Conservation (phyloP, 1,139 yeast genomes). For the Pichia sp. region DNA sequence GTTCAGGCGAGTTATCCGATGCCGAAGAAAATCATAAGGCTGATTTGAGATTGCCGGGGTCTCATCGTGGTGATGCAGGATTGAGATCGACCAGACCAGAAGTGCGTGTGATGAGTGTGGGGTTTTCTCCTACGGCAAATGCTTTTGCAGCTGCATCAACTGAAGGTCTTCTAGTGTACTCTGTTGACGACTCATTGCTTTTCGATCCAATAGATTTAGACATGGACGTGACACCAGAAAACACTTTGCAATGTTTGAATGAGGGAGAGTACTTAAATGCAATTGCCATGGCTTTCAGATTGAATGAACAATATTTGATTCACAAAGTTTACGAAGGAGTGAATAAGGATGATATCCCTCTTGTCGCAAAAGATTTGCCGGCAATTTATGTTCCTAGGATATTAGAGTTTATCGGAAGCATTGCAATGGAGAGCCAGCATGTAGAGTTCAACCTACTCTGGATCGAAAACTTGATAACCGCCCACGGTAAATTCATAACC, state of each 20-base stretch:
- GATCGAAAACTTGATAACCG: slow-evolving; percentile 63
- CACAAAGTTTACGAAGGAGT: slow-evolving; percentile 70
- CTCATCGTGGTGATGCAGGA: slow-evolving; percentile 83
- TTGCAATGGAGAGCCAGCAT: slow-evolving; percentile 74
- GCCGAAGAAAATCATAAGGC: slow-evolving; percentile 62
- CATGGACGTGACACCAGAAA: slow-evolving; percentile 82
- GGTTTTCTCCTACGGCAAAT: slow-evolving; percentile 85
- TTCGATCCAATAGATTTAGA: slow-evolving; percentile 97
- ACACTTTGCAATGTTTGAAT: slow-evolving; percentile 57
- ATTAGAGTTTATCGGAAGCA: slow-evolving; percentile 65
- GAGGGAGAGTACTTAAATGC: slow-evolving; percentile 77
- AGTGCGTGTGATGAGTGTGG: slow-evolving; percentile 68
- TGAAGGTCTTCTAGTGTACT: slow-evolving; percentile 81
- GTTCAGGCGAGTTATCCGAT: slow-evolving; percentile 82
- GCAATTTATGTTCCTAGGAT: slow-evolving; percentile 67
- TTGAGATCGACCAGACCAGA: slow-evolving; percentile 74
- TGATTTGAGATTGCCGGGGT: slow-evolving; percentile 80
- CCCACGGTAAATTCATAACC: slow-evolving; percentile 75
- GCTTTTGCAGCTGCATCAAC: slow-evolving; percentile 96
- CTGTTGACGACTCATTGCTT: slow-evolving; percentile 67
- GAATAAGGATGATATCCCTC: slow-evolving; percentile 56
- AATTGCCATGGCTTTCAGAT: slow-evolving; percentile 86
- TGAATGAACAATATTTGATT: slow-evolving; percentile 74
- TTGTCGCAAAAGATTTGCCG: slow-evolving; percentile 69
- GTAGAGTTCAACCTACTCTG: slow-evolving; percentile 79